These are phyloP conservation scores for Neonothopanus nambi DNA, from an alignment of 1,284 basidiomycete species.

Conservation along the genomic window DNA sequence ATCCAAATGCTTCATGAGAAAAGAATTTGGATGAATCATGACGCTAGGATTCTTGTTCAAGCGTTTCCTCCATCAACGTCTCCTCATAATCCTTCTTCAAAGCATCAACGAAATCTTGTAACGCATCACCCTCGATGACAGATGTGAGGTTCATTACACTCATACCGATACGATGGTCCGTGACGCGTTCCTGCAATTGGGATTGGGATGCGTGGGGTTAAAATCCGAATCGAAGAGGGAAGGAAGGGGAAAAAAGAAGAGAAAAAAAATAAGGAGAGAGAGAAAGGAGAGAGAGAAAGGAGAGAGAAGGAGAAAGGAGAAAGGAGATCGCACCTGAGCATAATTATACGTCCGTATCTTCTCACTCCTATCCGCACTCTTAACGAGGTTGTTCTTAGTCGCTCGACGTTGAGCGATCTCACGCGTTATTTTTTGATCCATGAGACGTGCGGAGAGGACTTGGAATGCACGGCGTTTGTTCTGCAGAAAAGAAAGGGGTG, in stretches of 20 bases:
- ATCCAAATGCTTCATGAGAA: no score
- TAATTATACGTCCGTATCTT: constrained; percentile 95
- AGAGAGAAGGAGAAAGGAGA: neutral
- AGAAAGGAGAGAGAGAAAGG: no score
- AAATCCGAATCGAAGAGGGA: no score
- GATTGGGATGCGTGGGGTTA: no score
- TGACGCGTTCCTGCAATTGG: constrained; percentile 78
- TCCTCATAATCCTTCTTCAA: constrained; percentile 67
- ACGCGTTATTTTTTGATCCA: constrained; percentile 74
- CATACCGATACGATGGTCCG: constrained; percentile 86
- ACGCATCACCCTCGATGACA: constrained; percentile 76
- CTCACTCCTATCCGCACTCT: constrained; percentile 82
- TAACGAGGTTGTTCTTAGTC: constrained; percentile 71
- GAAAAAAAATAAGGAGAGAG: neutral
- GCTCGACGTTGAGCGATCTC: constrained; percentile 75
- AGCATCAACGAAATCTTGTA: constrained; percentile 65
- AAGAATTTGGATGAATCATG: no score
- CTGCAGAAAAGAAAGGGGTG: constrained; percentile 36
- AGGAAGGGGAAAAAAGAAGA: neutral
- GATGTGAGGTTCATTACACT: constrained; percentile 73
- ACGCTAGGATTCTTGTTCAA: constrained; percentile 28
- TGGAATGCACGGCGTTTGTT: constrained; percentile 89
- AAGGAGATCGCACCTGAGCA: constrained; percentile 57
- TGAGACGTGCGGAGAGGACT: constrained; percentile 79
- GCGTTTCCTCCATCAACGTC: constrained; percentile 66